A percentile compares a stretch with the other conserved stretches of the same genome.
Evolutionary conservation across 2,329 filamentous ascomycete genomes (phyloP).

Genomic region (Aspergillus vadensis): DNA sequence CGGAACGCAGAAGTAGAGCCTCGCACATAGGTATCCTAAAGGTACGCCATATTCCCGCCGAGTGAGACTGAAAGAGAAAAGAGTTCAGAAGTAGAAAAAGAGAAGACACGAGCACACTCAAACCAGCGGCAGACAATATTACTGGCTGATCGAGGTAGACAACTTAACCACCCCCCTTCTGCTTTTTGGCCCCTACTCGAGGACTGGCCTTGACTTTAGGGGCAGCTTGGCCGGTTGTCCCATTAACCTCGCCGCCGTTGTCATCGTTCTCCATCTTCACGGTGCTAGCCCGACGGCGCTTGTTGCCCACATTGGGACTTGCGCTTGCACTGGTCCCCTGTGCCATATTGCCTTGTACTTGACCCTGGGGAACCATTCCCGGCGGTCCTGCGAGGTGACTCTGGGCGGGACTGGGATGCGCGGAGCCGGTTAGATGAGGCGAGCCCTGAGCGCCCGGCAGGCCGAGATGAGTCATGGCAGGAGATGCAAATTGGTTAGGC

Average conservation of each 20-base stretch:
- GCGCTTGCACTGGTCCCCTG: slow-evolving; percentile 61
- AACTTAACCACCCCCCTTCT: slow-evolving; percentile 45
- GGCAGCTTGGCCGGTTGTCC: slow-evolving; percentile 36
- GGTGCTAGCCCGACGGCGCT: slow-evolving; percentile 60
- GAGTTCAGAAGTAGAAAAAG: slow-evolving; percentile 5
- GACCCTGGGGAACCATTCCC: slow-evolving; percentile 59
- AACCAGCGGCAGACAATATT: slow-evolving; percentile 8
- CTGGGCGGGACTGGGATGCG: slow-evolving; percentile 50
- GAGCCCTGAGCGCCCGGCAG: slow-evolving; percentile 52
- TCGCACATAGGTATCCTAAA: slow-evolving; percentile 31
- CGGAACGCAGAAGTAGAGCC: slow-evolving; percentile 19
- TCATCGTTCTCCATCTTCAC: slow-evolving; percentile 63
- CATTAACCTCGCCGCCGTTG: slow-evolving; percentile 52
- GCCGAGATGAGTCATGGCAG: slow-evolving; percentile 57
- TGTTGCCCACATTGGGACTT: slow-evolving; percentile 62
- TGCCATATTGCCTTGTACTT: slow-evolving; percentile 54
- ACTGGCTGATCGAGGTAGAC: neutral
- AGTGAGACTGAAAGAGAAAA: slow-evolving; percentile 25
- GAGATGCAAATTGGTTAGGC: slow-evolving; percentile 59
- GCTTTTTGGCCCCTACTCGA: slow-evolving; percentile 49
- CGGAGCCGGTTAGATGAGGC: slow-evolving; percentile 55
- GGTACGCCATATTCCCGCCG: slow-evolving; percentile 33
- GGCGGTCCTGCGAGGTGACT: slow-evolving; percentile 50
- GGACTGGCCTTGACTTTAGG: slow-evolving; percentile 52
- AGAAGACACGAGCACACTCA: slow-evolving; percentile 2